Evolutionary conservation across 1,284 basidiomycete genomes (phyloP).

Genomic region (Entoloma clypeatum): DNA sequence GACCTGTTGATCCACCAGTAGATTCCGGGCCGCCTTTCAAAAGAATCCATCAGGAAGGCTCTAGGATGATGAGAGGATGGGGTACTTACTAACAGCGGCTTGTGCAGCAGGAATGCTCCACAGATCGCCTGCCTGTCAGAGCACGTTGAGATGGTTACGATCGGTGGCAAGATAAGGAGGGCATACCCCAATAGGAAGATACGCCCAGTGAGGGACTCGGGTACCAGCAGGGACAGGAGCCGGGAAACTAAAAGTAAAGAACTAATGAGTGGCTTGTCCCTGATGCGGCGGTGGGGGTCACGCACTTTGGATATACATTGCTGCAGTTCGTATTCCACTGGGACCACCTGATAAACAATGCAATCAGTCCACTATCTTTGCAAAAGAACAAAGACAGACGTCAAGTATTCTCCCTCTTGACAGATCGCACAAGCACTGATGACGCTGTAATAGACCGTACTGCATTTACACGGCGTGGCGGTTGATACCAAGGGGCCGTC

Average conservation of each 20-base stretch:
- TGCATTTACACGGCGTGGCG: conserved; percentile 15
- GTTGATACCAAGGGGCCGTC: conserved; percentile 6
- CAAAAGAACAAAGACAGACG: background rate
- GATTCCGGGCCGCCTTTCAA: conserved; percentile 5
- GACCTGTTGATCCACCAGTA: background rate
- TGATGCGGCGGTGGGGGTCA: background rate
- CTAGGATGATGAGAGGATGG: background rate
- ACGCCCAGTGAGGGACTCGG: conserved; percentile 18
- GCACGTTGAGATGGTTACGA: background rate
- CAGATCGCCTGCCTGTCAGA: background rate
- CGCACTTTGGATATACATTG: conserved; percentile 3
- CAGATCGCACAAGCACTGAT: conserved; percentile 18
- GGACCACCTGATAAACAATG: conserved; percentile 2
- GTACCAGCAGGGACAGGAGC: conserved; percentile 9
- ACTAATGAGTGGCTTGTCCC: no score
- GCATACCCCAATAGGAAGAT: conserved; percentile 16
- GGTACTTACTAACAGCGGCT: background rate
- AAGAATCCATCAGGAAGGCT: background rate
- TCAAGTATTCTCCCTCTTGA: conserved; percentile 7
- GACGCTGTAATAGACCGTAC: conserved; percentile 15
- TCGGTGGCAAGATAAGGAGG: background rate
- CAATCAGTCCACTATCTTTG: background rate
- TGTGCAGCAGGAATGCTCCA: background rate
- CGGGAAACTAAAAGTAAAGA: conserved; percentile 13
- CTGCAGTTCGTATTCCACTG: conserved; percentile 6